A percentile compares a stretch with the other conserved stretches of the same genome.
Conservation (phyloP, 345 rosid species). For the Hibiscus trionum region DNA sequence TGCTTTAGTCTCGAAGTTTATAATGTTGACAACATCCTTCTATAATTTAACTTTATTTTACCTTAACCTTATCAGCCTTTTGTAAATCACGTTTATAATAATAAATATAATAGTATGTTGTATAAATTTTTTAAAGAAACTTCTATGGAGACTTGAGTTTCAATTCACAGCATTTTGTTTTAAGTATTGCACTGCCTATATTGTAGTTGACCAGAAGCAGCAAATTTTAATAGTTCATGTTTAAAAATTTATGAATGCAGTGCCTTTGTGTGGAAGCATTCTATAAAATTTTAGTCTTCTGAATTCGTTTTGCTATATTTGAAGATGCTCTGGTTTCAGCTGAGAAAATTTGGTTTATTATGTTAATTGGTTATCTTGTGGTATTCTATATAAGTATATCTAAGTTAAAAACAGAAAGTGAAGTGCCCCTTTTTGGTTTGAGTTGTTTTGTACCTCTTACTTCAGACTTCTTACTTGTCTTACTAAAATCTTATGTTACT, state of each 20-base stretch:
- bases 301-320: not conserved
- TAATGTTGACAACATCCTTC: not conserved
- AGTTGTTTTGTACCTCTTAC: not conserved
- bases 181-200: not conserved
- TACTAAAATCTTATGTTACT: conserved; percentile 16
- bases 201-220: not conserved
- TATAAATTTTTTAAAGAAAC: not conserved
- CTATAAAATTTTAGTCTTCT: not conserved
- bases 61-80: not conserved
- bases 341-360: not conserved
- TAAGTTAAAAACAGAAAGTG: not conserved
- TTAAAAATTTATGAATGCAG: not conserved
- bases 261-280: not conserved
- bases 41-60: not conserved
- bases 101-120: not conserved
- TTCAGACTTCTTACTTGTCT: not conserved
- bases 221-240: not conserved
- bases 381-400: not conserved
- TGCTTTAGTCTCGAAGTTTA: not conserved
- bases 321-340: not conserved
- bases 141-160: not conserved
- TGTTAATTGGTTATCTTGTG: not conserved
- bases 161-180: not conserved
- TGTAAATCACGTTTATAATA: not conserved
- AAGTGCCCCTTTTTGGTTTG: not conserved